These are phyloP conservation scores for Xylariaceae sp. DNA, from an alignment of 2,329 filamentous ascomycete genomes.

Conservation along the genomic window DNA sequence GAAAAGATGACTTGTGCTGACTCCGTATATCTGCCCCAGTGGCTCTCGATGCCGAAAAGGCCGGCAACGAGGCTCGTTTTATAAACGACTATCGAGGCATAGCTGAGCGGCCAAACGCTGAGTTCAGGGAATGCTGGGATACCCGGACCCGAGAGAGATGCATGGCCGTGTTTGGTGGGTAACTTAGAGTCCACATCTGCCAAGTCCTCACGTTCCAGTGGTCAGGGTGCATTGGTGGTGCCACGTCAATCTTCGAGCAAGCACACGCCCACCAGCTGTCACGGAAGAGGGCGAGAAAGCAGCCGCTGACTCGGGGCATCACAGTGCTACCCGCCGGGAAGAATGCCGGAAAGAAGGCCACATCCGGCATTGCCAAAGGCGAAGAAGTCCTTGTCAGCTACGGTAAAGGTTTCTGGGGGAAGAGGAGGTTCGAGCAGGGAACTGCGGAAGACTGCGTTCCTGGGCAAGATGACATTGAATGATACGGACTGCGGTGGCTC, in stretches of 20 bases:
- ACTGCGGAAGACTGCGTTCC: too few species aligned
- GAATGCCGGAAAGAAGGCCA: constrained; percentile 25
- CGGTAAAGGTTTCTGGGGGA: constrained; percentile 59
- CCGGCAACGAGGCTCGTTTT: constrained; percentile 58
- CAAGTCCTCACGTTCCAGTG: too few species aligned
- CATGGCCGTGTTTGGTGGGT: constrained; percentile 50
- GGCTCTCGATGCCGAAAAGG: constrained; percentile 51
- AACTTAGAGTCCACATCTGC: too few species aligned
- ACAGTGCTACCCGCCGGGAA: constrained; percentile 42
- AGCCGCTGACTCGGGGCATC: too few species aligned
- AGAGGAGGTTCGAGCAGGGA: constrained; percentile 31
- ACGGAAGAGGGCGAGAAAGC: too few species aligned
- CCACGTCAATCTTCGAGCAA: too few species aligned
- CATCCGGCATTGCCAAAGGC: constrained; percentile 44
- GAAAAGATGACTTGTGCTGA: not conserved
- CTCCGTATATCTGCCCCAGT: too few species aligned
- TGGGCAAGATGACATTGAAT: too few species aligned
- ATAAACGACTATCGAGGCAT: constrained; percentile 61
- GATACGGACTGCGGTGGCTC: too few species aligned
- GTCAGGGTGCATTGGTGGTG: too few species aligned
- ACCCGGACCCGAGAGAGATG: constrained; percentile 40
- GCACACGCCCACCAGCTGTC: too few species aligned
- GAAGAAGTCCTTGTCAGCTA: constrained; percentile 61
- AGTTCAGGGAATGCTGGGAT: constrained; percentile 54
- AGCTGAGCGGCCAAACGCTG: constrained; percentile 44